Base-by-base conservation (phyloP, 805 yeast genomes). In the Teunomyces pallodes region DNA sequence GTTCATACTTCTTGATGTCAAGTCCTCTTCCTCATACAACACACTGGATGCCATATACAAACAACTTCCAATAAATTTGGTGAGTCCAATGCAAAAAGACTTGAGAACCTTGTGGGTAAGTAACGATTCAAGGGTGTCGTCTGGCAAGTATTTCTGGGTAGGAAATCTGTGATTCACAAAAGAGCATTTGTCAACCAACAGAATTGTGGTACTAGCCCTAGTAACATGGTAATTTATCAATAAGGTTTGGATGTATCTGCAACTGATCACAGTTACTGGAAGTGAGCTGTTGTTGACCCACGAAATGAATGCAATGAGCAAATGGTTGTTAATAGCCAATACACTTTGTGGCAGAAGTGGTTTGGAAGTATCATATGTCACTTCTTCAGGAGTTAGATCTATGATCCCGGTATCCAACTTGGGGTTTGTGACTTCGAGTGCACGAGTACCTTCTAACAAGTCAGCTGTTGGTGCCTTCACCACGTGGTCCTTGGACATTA, bases 401-500 rank as follows among this genome's bases (percentile, higher is more conserved):
- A 87, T 75, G 46, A 87, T 57, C 1, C 92, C 90, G 0, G 97
- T 82, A 62, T 92, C 99, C 56, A 92, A 73, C 52, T 79, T 81
- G 9, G 75, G 71, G 60, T 89, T 89, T 48, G 82, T 75, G 10
- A 85, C 77, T 63, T 91, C 98, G 51, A 90, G 69, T 0, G 98
- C 96, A 54, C 91, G 84, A 1, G 97, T 87, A 0, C 97, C 95
- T 56, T 89, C 90, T 52, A 86, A 72, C 41, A 92, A 73, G 46
- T 82, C 80, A 66, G 90, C 89, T 26, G 67, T 67, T 0, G 81
- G 76, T 8, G 79, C 74, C 55, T 82, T 82, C 4, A 80, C 79
- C 14, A 92, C 82, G 42, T 77, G 72, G 29, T 83, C 84, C 33
- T 78, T 76, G 13, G 64, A 59, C 33, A 84, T 61, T 16, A 30